A percentile compares a stretch with the other conserved stretches of the same genome.
phyloP scores from a whole-genome alignment of 1,139 yeast species.

The Sugiyamaella sp. region DNA sequence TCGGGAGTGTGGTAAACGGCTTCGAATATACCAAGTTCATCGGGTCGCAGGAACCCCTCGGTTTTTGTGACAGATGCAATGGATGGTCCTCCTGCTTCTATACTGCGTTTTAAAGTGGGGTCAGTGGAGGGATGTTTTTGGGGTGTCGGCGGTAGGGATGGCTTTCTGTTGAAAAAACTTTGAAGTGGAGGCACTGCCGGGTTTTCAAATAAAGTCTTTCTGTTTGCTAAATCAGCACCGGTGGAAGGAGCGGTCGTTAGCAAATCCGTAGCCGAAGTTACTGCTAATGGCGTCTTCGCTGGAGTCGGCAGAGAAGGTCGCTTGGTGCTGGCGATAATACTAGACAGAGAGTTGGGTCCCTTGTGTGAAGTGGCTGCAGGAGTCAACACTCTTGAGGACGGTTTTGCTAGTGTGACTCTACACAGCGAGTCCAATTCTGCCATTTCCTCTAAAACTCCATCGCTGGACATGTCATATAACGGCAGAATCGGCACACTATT shows the following conservation, averaged over 20 bases:
- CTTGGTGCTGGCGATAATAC: background rate
- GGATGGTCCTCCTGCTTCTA: too few species aligned
- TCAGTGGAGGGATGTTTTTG: background rate
- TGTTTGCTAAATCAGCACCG: too few species aligned
- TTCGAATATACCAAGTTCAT: constrained; percentile 27
- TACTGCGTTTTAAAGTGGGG: background rate
- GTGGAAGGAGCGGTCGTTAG: too few species aligned
- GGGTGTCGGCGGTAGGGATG: background rate
- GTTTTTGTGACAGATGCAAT: constrained; percentile 5
- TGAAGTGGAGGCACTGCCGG: constrained; percentile 3
- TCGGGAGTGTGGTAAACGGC: constrained; percentile 26
- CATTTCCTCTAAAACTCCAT: too few species aligned
- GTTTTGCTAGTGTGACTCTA: too few species aligned
- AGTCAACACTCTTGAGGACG: too few species aligned
- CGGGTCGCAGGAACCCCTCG: constrained; percentile 15
- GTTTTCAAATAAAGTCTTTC: background rate
- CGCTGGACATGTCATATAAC: too few species aligned
- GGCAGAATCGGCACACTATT: too few species aligned
- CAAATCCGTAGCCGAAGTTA: background rate
- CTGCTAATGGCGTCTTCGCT: background rate
- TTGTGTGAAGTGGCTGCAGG: background rate
- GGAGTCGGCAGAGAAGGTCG: background rate
- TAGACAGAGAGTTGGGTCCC: background rate
- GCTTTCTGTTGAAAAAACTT: background rate
- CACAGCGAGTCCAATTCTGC: too few species aligned